Percentiles rank a stretch among this genome's conserved stretches.
Evolutionary conservation across 345 rosid genomes (phyloP).

Genomic region (Citrus reticulata): DNA sequence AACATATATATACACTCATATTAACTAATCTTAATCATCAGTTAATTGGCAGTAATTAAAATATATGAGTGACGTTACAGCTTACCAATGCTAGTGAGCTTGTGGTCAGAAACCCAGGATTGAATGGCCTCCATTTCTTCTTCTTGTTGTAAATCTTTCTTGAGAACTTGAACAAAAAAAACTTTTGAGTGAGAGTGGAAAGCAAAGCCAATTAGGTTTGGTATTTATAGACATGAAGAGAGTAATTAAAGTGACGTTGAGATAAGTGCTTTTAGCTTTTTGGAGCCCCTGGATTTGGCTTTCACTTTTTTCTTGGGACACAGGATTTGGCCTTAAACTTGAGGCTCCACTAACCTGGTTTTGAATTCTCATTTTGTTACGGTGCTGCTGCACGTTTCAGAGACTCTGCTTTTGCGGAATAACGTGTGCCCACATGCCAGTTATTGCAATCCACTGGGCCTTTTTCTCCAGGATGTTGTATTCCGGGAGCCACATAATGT

Average conservation of each 20-base stretch:
- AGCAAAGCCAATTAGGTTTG: neutral
- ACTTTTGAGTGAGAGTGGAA: neutral
- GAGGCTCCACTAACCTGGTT: conserved; percentile 30
- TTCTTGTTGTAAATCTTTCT: neutral
- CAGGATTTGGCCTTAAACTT: conserved; percentile 24
- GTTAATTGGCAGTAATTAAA: neutral
- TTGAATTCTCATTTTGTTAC: neutral
- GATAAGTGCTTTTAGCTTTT: neutral
- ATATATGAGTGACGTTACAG: neutral
- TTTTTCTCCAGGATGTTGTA: neutral
- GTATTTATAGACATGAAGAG: conserved; percentile 18
- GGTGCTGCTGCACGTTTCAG: neutral
- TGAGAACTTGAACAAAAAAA: neutral
- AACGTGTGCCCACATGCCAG: neutral
- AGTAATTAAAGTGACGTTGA: neutral
- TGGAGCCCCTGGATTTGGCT: conserved; percentile 35
- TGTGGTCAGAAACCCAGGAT: conserved; percentile 66
- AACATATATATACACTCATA: neutral
- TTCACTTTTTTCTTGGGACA: conserved; percentile 27
- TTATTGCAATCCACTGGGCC: neutral
- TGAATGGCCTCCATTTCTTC: conserved; percentile 50
- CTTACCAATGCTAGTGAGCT: conserved; percentile 59
- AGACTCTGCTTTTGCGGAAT: neutral
- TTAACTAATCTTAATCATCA: neutral
- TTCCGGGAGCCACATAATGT: neutral